phyloP scores from a whole-genome alignment of 2,329 filamentous ascomycete genomes.

The Colletotrichum gigasporum region DNA sequence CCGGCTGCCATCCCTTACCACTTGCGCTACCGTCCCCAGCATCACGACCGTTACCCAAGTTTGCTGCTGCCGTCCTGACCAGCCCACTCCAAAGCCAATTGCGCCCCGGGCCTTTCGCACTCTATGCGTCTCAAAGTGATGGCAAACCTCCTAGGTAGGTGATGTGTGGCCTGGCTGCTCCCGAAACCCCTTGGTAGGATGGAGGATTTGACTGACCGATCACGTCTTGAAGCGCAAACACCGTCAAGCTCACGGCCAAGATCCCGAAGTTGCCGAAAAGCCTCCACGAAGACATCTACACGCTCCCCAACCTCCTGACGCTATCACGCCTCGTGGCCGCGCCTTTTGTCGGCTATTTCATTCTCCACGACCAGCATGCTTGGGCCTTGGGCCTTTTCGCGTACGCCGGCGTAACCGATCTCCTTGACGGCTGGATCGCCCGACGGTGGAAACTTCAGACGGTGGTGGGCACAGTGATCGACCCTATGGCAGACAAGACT shows the following conservation, averaged over 20 bases:
- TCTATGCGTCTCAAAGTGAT: conserved; percentile 2
- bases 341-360: conserved; percentile 86
- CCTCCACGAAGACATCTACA: conserved; percentile 91
- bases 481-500: conserved; percentile 96
- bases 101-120: neutral
- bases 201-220: neutral
- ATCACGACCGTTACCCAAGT: neutral
- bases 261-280: conserved; percentile 13
- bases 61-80: neutral
- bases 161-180: neutral
- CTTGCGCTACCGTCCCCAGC: neutral
- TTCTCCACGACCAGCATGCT: conserved; percentile 82
- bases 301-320: conserved; percentile 92
- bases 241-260: conserved; percentile 15
- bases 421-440: conserved; percentile 94
- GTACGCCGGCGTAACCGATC: conserved; percentile 90
- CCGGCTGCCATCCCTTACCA: neutral
- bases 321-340: conserved; percentile 85
- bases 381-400: conserved; percentile 87
- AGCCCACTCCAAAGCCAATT: neutral
- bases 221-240: neutral
- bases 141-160: conserved; percentile 2
- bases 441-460: conserved; percentile 88
- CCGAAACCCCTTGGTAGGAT: neutral
- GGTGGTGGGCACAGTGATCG: conserved; percentile 92